phyloP scores from a whole-genome alignment of 352 stramenopile genomes.

The Globisporangium ultimum region DNA sequence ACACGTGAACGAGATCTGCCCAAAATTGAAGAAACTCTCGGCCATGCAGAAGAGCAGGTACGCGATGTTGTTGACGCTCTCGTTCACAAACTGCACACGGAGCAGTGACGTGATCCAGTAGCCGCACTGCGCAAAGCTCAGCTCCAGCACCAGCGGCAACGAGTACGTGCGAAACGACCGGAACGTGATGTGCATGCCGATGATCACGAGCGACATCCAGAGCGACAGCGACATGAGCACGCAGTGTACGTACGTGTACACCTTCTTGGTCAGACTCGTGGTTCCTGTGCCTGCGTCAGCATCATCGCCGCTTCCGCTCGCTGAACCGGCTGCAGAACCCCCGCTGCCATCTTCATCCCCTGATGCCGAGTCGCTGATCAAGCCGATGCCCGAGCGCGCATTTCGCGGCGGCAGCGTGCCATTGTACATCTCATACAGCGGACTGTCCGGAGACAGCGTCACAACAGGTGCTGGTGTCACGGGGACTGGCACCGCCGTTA shows the following conservation, averaged over 20 bases:
- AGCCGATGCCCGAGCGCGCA: constrained; percentile 15
- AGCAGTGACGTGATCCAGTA: constrained; percentile 72
- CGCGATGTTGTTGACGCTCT: constrained; percentile 34
- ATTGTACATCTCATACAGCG: constrained; percentile 13
- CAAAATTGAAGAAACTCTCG: constrained; percentile 79
- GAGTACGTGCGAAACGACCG: constrained; percentile 74
- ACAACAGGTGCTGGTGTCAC: constrained; percentile 7
- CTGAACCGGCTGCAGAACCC: too few relatives aligned
- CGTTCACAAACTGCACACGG: constrained; percentile 51
- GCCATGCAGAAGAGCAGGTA: constrained; percentile 67
- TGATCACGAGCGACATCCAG: constrained; percentile 74
- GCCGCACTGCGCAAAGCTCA: constrained; percentile 63
- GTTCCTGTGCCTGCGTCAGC: not conserved
- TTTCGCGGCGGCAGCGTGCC: constrained; percentile 16
- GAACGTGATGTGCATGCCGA: constrained; percentile 74
- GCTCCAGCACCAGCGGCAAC: constrained; percentile 59
- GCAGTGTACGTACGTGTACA: constrained; percentile 69
- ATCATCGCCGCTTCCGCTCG: not conserved
- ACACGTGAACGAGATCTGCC: constrained; percentile 76
- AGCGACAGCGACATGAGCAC: constrained; percentile 72
- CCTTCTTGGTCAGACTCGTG: constrained; percentile 20
- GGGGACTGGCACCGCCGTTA: constrained; percentile 3
- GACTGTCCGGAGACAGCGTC: constrained; percentile 13
- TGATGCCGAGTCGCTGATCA: constrained; percentile 9
- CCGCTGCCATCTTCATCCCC: not conserved